phyloP scores from a whole-genome alignment of 495 filamentous ascomycete species.

The Jackrogersella minutella region DNA sequence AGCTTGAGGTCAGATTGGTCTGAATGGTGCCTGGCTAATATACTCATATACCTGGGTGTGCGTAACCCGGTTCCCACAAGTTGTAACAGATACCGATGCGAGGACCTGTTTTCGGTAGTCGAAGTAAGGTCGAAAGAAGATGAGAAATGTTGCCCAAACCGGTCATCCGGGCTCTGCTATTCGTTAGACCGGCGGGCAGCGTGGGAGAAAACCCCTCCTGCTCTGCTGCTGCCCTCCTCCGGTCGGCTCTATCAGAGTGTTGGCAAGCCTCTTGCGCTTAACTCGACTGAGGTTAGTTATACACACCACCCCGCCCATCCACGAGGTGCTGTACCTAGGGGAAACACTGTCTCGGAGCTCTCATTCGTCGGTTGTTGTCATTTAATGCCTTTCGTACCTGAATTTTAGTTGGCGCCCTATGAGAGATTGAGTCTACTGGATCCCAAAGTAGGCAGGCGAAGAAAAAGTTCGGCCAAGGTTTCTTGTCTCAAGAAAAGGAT shows the following conservation, averaged over 20 bases:
- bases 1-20: constrained; percentile 21
- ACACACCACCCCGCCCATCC: constrained; percentile 33
- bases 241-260: not conserved
- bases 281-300: constrained; percentile 36
- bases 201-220: constrained; percentile 34
- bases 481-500: constrained; percentile 16
- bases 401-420: constrained; percentile 33
- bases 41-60: constrained; percentile 21
- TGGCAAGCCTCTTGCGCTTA: constrained; percentile 10
- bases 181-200: constrained; percentile 25
- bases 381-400: constrained; percentile 40
- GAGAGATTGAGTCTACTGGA: constrained; percentile 10
- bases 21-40: constrained; percentile 11
- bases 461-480: constrained; percentile 23
- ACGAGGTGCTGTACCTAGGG: constrained; percentile 18
- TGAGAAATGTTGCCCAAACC: constrained; percentile 13
- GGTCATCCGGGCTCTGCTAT: constrained; percentile 20
- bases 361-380: constrained; percentile 28
- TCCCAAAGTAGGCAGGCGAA: constrained; percentile 36
- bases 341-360: constrained; percentile 13
- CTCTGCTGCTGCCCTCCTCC: not conserved
- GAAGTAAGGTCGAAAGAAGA: constrained; percentile 15
- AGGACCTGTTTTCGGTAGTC: constrained; percentile 38
- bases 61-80: constrained; percentile 33
- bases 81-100: constrained; percentile 28